Conservation (phyloP, 345 rosid species). For the Trapa incisa region DNA sequence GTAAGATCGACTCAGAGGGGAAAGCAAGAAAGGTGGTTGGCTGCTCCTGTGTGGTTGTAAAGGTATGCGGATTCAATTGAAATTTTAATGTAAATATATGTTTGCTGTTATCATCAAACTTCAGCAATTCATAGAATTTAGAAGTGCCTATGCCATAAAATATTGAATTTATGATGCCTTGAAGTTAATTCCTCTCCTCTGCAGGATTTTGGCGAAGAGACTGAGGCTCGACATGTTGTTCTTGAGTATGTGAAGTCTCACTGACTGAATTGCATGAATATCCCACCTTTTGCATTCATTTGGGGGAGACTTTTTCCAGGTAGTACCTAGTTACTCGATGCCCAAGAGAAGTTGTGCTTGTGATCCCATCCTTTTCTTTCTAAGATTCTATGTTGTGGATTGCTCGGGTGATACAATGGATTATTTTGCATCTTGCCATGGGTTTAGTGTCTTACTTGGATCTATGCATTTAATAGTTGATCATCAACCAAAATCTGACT, state of each 20-base stretch:
- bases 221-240: constrained; percentile 36
- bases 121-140: no score
- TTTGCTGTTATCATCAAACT: not conserved
- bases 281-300: not conserved
- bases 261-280: constrained; percentile 8
- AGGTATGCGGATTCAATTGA: constrained; percentile 26
- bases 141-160: no score
- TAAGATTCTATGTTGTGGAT: not conserved
- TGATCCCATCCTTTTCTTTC: not conserved
- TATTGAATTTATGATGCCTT: not conserved
- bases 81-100: not conserved
- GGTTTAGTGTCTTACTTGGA: no score
- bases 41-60: constrained; percentile 72
- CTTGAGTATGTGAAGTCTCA: constrained; percentile 39
- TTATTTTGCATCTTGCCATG: no score
- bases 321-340: not conserved
- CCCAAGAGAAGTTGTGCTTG: not conserved
- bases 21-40: constrained; percentile 84
- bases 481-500: no score
- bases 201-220: constrained; percentile 61
- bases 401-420: not conserved
- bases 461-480: no score
- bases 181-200: not conserved
- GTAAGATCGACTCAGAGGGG: constrained; percentile 81
- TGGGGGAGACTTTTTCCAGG: not conserved